phyloP scores from a whole-genome alignment of 148 eudicot species.

The Arbutus unedo region DNA sequence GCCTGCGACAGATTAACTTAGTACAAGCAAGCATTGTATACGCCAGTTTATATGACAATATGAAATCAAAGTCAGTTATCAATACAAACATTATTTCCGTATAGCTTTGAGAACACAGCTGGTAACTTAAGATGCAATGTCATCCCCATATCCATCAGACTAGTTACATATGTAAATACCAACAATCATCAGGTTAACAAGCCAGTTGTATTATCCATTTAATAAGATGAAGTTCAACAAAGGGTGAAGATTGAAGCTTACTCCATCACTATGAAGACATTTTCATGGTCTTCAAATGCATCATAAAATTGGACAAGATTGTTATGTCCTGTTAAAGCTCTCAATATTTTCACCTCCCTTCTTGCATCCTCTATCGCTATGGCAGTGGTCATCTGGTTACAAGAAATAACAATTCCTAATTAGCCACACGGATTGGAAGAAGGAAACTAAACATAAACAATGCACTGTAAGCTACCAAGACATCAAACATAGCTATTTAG shows the following conservation, averaged over 20 bases:
- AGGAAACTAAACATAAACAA: background rate
- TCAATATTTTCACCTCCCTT: conserved; percentile 86
- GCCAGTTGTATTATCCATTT: background rate
- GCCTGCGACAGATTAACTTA: conserved; percentile 4
- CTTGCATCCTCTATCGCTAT: conserved; percentile 96
- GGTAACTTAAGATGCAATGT: background rate
- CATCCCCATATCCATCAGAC: background rate
- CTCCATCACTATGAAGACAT: conserved; percentile 97
- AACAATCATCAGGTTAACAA: background rate
- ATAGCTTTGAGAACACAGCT: background rate
- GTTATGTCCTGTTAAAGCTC: conserved; percentile 77
- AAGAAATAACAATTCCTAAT: background rate
- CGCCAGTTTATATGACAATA: background rate
- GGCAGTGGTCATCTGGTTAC: conserved; percentile 85
- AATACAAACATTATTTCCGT: background rate
- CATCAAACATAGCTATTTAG: background rate
- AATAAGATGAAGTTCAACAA: conserved; percentile 11
- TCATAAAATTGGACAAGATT: conserved; percentile 79
- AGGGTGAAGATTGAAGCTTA: conserved; percentile 36
- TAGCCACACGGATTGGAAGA: background rate
- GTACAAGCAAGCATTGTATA: background rate
- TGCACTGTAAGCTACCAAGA: background rate
- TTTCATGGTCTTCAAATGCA: conserved; percentile 84
- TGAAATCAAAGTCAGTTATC: background rate
- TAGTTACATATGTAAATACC: background rate